These are phyloP conservation scores for Eimeria sp. DNA, from an alignment of 169 alveolate species.

Conservation along the genomic window DNA sequence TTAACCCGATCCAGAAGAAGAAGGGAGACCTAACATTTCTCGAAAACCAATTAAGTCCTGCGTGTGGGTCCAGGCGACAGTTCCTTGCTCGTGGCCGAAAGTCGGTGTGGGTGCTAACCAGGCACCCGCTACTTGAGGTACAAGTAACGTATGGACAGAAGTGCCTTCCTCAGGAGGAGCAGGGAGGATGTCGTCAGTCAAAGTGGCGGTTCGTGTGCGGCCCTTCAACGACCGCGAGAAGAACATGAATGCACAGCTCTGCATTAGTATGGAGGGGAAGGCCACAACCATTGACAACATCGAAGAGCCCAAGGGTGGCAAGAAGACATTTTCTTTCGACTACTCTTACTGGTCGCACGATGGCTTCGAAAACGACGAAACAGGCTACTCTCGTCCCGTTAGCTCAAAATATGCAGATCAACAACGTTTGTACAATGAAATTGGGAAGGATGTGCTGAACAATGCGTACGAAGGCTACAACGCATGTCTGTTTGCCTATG, in stretches of 20 bases:
- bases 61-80: not conserved
- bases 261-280: slow-evolving; percentile 91
- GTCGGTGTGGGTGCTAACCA: not conserved
- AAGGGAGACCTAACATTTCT: not conserved
- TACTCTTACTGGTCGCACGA: slow-evolving; percentile 97
- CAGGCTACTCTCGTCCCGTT: slow-evolving; percentile 86
- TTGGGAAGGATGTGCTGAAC: slow-evolving; percentile 93
- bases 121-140: not conserved
- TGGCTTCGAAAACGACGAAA: slow-evolving; percentile 89
- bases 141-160: not conserved
- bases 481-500: slow-evolving; percentile 96
- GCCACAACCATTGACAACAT: slow-evolving; percentile 88
- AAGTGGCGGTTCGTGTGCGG: slow-evolving; percentile 95
- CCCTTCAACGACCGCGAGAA: slow-evolving; percentile 94
- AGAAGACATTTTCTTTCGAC: slow-evolving; percentile 93
- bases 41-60: not conserved
- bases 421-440: slow-evolving; percentile 89
- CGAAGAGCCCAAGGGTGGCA: slow-evolving; percentile 85
- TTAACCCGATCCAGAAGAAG: not conserved
- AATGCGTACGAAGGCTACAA: slow-evolving; percentile 97
- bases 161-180: not conserved
- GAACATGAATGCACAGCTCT: slow-evolving; percentile 87
- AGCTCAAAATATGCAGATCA: slow-evolving; percentile 91
- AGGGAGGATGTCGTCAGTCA: slow-evolving; percentile 88
- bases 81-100: not conserved